These are phyloP conservation scores for Trichothecium sympodiale DNA, from an alignment of 2,329 filamentous ascomycete genomes.

Conservation along the genomic window DNA sequence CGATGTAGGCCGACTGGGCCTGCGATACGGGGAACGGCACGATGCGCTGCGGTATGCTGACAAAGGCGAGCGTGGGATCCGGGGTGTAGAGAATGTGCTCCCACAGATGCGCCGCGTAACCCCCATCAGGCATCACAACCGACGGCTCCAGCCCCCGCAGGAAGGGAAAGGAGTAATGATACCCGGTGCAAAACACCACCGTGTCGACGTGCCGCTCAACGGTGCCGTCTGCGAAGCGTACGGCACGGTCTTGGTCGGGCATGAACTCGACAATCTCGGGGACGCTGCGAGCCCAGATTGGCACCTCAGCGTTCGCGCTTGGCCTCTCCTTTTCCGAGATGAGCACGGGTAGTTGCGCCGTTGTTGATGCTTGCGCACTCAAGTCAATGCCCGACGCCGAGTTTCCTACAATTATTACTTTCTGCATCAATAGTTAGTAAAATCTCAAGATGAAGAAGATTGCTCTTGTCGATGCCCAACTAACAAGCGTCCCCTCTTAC, in stretches of 20 bases:
- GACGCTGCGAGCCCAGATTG: slow-evolving; percentile 19
- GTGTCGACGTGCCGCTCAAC: slow-evolving; percentile 57
- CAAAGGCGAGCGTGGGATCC: slow-evolving; percentile 55
- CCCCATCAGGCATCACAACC: slow-evolving; percentile 48
- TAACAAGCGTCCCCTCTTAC: slow-evolving; percentile 10
- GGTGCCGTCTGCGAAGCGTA: slow-evolving; percentile 52
- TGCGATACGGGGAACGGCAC: slow-evolving; percentile 64
- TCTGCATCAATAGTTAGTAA: slow-evolving; percentile 34
- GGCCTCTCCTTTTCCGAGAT: slow-evolving; percentile 33
- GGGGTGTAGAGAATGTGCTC: slow-evolving; percentile 58
- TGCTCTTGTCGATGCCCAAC: no score
- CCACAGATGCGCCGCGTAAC: slow-evolving; percentile 56
- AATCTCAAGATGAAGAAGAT: no score
- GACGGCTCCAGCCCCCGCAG: slow-evolving; percentile 30
- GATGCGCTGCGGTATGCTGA: slow-evolving; percentile 54
- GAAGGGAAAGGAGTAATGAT: slow-evolving; percentile 74
- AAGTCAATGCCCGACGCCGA: slow-evolving; percentile 64
- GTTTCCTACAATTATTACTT: slow-evolving; percentile 57
- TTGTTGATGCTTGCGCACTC: slow-evolving; percentile 47
- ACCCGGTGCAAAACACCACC: slow-evolving; percentile 77
- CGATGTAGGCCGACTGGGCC: slow-evolving; percentile 55
- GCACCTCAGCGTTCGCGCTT: slow-evolving; percentile 11
- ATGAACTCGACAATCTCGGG: slow-evolving; percentile 36
- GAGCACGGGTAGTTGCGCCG: slow-evolving; percentile 44
- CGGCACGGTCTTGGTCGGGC: slow-evolving; percentile 26